These are phyloP conservation scores for Xylaria sp. DNA, from an alignment of 2,329 filamentous ascomycete species.

Conservation along the genomic window DNA sequence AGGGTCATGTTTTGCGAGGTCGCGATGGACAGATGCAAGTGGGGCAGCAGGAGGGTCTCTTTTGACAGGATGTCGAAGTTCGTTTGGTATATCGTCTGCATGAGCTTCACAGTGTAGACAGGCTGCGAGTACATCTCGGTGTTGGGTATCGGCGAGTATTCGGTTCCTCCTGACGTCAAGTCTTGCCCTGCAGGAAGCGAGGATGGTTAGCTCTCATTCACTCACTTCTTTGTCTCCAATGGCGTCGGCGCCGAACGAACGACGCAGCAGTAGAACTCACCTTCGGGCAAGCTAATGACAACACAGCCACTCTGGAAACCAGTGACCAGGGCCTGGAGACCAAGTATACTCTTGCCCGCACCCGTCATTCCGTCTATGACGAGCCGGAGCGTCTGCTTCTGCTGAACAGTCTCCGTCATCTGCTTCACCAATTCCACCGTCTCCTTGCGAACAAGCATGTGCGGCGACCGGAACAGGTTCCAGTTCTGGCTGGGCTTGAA, in stretches of 20 bases:
- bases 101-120: conserved; percentile 66
- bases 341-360: conserved; percentile 79
- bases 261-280: conserved; percentile 42
- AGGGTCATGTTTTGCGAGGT: conserved; percentile 57
- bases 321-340: conserved; percentile 78
- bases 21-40: conserved; percentile 55
- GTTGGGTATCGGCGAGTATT: conserved; percentile 66
- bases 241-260: neutral
- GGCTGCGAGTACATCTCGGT: conserved; percentile 70
- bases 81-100: conserved; percentile 66
- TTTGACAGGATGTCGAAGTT: conserved; percentile 61
- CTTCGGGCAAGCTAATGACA: conserved; percentile 83
- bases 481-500: conserved; percentile 90
- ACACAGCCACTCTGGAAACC: conserved; percentile 81
- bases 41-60: conserved; percentile 43
- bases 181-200: conserved; percentile 56
- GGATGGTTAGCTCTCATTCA: neutral
- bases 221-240: neutral
- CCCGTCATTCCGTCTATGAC: conserved; percentile 69
- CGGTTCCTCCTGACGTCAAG: conserved; percentile 70
- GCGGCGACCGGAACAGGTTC: conserved; percentile 77
- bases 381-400: conserved; percentile 53
- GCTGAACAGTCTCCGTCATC: conserved; percentile 51
- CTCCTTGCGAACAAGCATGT: conserved; percentile 71
- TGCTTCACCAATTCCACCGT: conserved; percentile 64